Conservation (phyloP, 2,329 filamentous ascomycete species). For the Fusarium begoniae region DNA sequence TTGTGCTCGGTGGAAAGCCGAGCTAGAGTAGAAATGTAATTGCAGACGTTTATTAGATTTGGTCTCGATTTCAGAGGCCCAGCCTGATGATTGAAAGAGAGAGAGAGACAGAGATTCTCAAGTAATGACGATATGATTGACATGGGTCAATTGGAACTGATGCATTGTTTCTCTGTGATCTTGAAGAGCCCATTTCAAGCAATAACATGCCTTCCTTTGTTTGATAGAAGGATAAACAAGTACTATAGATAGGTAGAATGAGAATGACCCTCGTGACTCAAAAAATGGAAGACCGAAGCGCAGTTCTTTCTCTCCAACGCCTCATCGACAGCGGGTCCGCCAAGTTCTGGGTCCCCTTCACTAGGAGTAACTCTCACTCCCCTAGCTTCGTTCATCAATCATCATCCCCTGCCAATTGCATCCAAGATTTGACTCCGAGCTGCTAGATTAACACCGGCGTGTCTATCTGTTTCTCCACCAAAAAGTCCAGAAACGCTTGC, state of each 20-base stretch:
- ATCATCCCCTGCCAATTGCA: not conserved
- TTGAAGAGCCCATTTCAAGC: not conserved
- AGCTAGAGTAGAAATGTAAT: constrained; percentile 8
- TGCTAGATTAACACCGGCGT: constrained; percentile 16
- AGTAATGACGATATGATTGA: not conserved
- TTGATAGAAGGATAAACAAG: not conserved
- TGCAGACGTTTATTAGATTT: not conserved
- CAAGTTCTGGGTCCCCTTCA: constrained; percentile 15
- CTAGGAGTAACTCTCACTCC: constrained; percentile 24
- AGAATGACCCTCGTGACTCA: not conserved
- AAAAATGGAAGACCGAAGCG: constrained; percentile 1
- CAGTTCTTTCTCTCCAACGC: not conserved
- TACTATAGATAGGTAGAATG: too few species aligned
- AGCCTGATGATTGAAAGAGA: not conserved
- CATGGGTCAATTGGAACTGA: not conserved
- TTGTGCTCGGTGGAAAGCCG: constrained; percentile 35
- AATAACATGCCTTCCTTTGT: not conserved
- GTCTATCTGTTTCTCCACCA: not conserved
- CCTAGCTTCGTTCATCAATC: constrained; percentile 24
- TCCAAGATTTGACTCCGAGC: constrained; percentile 1
- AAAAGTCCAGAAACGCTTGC: constrained; percentile 4
- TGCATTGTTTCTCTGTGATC: not conserved
- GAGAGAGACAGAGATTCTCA: not conserved
- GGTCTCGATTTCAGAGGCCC: not conserved
- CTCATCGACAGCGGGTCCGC: constrained; percentile 24